Evolutionary conservation across 257 asterid genomes (phyloP), one percentile per base, ranked within the genome.

Genomic region (Forsythia suspensa): DNA sequence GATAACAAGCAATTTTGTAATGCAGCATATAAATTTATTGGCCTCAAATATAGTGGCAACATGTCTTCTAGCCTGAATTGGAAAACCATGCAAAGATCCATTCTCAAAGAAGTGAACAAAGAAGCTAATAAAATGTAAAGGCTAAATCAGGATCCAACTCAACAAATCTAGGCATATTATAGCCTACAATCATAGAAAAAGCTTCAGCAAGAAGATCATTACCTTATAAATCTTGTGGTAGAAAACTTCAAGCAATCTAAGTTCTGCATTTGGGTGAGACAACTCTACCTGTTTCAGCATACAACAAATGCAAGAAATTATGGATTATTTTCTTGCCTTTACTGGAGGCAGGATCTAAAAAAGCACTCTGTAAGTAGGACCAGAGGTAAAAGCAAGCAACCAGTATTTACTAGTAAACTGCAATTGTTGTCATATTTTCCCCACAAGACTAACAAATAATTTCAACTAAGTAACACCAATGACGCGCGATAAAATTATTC

Each of bases 201-300:
- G 41, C 75, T 59, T 63, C 71, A 65, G 15, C 39, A 78, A 40
- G 76, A 42, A 12, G 69, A 61, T 18, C 70, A 80, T 79, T 88
- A 90, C 94, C 92, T 88, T 88, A 84, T 90, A 90, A 55, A 90
- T 90, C 80, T 88, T 90, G 92, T 88, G 90, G 67, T 85, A 86
- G 87, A 90, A 86, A 79, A 90, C 91, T 83, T 88, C 92, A 68
- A 90, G 91, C 88, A 90, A 70, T 84, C 94, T 85, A 77, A 90
- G 94, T 83, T 90, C 90, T 39, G 94, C 91, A 85, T 68, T 85
- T 75, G 92, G 89, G 70, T 90, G 91, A 82, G 94, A 90, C 82
- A 90, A 79, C 73, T 90, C 94, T 11, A 90, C 91, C 94, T 90
- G 70, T 63, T 63, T 21, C 70, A 63, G 70, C 40, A 63, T 12